Base-by-base conservation (phyloP, 1,284 basidiomycete species). In the Puccinia novopanici region DNA sequence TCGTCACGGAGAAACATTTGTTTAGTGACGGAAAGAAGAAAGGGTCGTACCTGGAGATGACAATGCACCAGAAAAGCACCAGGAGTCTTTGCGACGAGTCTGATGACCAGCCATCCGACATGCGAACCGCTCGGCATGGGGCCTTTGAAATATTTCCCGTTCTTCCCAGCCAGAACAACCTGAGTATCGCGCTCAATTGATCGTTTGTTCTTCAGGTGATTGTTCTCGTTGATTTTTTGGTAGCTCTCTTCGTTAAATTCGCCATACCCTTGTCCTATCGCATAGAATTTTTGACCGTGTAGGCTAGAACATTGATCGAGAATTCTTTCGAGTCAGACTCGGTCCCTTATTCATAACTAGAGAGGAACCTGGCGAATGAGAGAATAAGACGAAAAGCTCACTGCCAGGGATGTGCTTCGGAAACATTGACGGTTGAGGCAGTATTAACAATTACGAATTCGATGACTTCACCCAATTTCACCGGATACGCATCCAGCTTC, bases 351-450 rank as follows among this genome's bases (percentile, higher is more conserved):
- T 30, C n/a, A 27, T 0, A 12, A 68, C 19, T 8, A 50, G n/a
- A 5, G 12, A 6, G 15, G 42, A 45, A 22, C 15, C 6, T 17
- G 42, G 48, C 48, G 4, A 45, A 27, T 19, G 48, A 72, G 45
- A 55, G 8, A 55, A 22, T 37, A n/a, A 15, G 42, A 24, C 50
- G 24, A 15, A 37, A 40, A 34, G 52, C 77, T 57, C n/a, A 80
- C 77, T 80, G 77, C 77, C 77, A 80, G 22, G 77, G 77, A 61
- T 80, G 77, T 50, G 68, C 77, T 55, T 80, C 77, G 0, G 77
- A 57, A 50, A 80, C 77, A 24, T 63, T 63, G 30, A 50, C 55
- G 22, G 77, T 80, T 9, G 77, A 80, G 13, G 68, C 50, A 10
- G 48, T 40, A 34, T 80, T 80, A 19, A 80, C 52, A 13, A 80